phyloP scores from a whole-genome alignment of 805 yeast species.

The Myxozyma nipponensis region DNA sequence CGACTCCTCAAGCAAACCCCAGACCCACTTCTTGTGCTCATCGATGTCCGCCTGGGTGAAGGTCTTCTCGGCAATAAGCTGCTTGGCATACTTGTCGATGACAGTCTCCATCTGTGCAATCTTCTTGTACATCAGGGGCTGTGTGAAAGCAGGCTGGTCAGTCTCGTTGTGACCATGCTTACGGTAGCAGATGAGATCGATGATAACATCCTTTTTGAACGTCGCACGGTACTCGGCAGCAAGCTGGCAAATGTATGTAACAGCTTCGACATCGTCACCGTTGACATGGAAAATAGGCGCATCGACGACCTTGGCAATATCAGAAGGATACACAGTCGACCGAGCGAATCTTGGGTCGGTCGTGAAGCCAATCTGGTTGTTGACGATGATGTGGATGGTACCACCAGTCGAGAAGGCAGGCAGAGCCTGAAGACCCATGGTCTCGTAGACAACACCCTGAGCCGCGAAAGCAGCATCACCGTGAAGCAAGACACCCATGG shows the following conservation, averaged over 20 bases:
- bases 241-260: slow-evolving; percentile 83
- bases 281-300: slow-evolving; percentile 99
- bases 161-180: slow-evolving; percentile 99
- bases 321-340: slow-evolving; percentile 97
- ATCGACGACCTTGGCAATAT: slow-evolving; percentile 91
- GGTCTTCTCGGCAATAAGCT: slow-evolving; percentile 79
- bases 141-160: slow-evolving; percentile 98
- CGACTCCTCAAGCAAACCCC: slow-evolving; percentile 89
- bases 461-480: slow-evolving; percentile 99
- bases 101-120: slow-evolving; percentile 87
- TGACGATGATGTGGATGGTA: slow-evolving; percentile 91
- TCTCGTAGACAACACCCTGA: slow-evolving; percentile 98
- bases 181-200: slow-evolving; percentile 97
- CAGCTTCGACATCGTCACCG: slow-evolving; percentile 95
- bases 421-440: slow-evolving; percentile 87
- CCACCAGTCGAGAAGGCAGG: slow-evolving; percentile 99
- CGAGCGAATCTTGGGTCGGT: slow-evolving; percentile 97
- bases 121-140: slow-evolving; percentile 93
- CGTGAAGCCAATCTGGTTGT: slow-evolving; percentile 99
- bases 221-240: slow-evolving; percentile 99
- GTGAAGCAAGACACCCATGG: slow-evolving; percentile 87
- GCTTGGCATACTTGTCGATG: slow-evolving; percentile 75
- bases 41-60: slow-evolving; percentile 86
- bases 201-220: slow-evolving; percentile 93
- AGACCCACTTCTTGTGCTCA: slow-evolving; percentile 97